Conservation (phyloP, 805 yeast genomes). For the Blastobotrys attinorum region DNA sequence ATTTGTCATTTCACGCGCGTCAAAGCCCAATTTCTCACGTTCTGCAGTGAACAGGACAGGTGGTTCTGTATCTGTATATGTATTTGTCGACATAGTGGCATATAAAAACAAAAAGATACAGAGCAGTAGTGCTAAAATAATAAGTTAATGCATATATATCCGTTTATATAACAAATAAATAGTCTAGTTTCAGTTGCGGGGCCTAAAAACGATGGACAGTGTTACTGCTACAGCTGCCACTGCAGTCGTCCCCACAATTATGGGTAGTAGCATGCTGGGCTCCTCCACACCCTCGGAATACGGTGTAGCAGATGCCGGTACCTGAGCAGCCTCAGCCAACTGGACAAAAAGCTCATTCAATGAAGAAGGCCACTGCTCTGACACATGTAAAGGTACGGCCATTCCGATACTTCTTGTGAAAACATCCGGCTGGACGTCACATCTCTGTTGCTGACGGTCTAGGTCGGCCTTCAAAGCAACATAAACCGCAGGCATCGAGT, state of each 20-base stretch:
- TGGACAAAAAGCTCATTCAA: conserved; percentile 78
- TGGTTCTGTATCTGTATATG: conserved; percentile 26
- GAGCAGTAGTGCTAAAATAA: no score
- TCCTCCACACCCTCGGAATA: conserved; percentile 2
- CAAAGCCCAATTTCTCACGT: conserved; percentile 31
- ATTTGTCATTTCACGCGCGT: conserved; percentile 32
- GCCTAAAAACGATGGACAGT: background rate
- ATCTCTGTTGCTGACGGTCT: conserved; percentile 91
- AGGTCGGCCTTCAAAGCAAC: conserved; percentile 94
- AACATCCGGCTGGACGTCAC: conserved; percentile 78
- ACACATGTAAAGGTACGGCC: conserved; percentile 82
- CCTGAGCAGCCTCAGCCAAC: conserved; percentile 78
- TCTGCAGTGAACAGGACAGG: conserved; percentile 31
- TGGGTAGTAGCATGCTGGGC: background rate
- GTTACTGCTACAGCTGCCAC: conserved; percentile 1
- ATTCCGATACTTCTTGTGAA: conserved; percentile 59
- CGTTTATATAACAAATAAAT: no score
- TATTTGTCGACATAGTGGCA: no score
- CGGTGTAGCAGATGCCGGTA: conserved; percentile 65
- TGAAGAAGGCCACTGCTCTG: conserved; percentile 85
- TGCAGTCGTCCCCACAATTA: background rate
- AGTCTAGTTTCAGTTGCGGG: background rate
- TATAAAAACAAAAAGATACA: no score
- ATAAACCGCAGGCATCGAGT: conserved; percentile 70
- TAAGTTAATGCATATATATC: no score